Percentiles rank a stretch among this genome's conserved stretches.
Conservation (phyloP, 2,329 filamentous ascomycete species). For the Epichloe gansuensis region DNA sequence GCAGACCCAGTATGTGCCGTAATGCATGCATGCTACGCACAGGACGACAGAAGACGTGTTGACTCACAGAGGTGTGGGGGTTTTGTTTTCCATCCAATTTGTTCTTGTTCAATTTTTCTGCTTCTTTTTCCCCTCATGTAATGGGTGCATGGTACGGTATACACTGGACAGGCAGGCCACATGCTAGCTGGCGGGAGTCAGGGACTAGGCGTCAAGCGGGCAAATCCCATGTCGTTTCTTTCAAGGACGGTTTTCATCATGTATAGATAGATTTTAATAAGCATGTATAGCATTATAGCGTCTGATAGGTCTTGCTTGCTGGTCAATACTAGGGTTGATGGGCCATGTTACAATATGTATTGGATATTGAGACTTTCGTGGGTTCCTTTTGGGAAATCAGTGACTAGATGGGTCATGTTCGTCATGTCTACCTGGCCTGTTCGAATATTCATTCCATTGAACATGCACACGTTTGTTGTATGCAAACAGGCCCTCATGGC, state of each 20-base stretch:
- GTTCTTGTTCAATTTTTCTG: no score
- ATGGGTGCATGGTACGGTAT: not conserved
- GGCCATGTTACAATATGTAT: not conserved
- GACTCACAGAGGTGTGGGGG: no score
- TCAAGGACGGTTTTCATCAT: not conserved
- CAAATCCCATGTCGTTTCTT: not conserved
- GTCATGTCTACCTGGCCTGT: no score
- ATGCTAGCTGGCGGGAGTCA: not conserved
- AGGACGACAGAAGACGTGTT: not conserved
- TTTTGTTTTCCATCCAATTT: not conserved
- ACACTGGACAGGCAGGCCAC: not conserved
- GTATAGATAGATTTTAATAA: not conserved
- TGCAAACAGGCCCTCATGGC: no score
- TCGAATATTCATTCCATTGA: no score
- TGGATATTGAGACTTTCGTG: not conserved
- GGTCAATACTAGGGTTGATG: not conserved
- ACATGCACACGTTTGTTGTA: no score
- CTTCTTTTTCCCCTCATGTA: no score
- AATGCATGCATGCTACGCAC: not conserved
- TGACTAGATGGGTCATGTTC: no score
- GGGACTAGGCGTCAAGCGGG: not conserved
- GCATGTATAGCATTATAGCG: conserved; percentile 1
- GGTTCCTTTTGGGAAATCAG: no score
- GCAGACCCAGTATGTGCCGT: conserved; percentile 20
- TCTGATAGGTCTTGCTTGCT: not conserved